phyloP scores from a whole-genome alignment of 1,284 basidiomycete genomes.

The Cystobasidium slooffiae region DNA sequence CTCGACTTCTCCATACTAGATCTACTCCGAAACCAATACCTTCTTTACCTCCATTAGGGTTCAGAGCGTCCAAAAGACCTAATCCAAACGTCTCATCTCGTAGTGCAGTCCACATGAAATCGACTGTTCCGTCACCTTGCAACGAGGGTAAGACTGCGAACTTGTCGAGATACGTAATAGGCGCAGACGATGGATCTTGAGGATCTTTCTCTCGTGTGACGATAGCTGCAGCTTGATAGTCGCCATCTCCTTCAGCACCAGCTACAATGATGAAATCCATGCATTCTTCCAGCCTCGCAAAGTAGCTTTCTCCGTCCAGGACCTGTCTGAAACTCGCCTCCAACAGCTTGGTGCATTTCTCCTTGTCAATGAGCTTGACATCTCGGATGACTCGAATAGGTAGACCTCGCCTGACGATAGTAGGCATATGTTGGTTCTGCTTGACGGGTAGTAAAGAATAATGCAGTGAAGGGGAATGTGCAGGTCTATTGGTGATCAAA shows the following conservation, averaged over 20 bases:
- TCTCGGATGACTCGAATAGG: slow-evolving; percentile 78
- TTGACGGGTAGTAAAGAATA: slow-evolving; percentile 76
- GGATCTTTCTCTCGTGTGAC: slow-evolving; percentile 77
- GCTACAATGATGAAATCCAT: slow-evolving; percentile 94
- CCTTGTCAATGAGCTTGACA: slow-evolving; percentile 70
- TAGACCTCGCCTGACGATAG: slow-evolving; percentile 84
- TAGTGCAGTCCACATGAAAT: slow-evolving; percentile 98
- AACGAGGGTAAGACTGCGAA: slow-evolving; percentile 93
- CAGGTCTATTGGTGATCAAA: slow-evolving; percentile 97
- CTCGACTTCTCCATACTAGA: slow-evolving; percentile 90
- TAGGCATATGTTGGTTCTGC: slow-evolving; percentile 78
- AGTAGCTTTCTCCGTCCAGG: slow-evolving; percentile 78
- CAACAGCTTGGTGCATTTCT: slow-evolving; percentile 77
- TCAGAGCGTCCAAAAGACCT: slow-evolving; percentile 88
- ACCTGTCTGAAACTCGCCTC: slow-evolving; percentile 82
- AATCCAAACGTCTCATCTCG: slow-evolving; percentile 98
- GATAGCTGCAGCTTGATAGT: slow-evolving; percentile 93
- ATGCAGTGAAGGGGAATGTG: slow-evolving; percentile 90
- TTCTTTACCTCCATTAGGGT: slow-evolving; percentile 84
- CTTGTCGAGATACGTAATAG: slow-evolving; percentile 94
- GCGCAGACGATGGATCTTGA: slow-evolving; percentile 52
- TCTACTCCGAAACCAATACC: slow-evolving; percentile 89
- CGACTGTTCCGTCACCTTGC: slow-evolving; percentile 97
- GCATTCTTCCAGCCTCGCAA: slow-evolving; percentile 70
- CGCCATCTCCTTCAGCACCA: slow-evolving; percentile 54